A percentile compares a stretch with the other conserved stretches of the same genome.
phyloP scores from a whole-genome alignment of 2,329 filamentous ascomycete genomes.

The Thelonectria rubi region DNA sequence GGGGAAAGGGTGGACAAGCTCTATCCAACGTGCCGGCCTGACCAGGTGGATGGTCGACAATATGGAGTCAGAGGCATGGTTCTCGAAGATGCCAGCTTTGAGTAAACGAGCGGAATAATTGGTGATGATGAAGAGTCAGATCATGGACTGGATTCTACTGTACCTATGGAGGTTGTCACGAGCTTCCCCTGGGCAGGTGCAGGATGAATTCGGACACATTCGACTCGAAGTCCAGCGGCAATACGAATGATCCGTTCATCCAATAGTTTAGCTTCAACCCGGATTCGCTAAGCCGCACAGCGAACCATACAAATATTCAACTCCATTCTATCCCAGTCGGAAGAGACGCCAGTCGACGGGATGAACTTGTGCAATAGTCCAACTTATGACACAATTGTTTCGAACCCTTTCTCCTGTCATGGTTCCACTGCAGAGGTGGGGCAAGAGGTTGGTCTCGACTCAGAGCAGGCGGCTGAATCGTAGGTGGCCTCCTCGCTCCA shows the following conservation, averaged over 20 bases:
- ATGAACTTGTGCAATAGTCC: not conserved
- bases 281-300: too few species aligned
- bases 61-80: not conserved
- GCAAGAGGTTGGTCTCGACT: not conserved
- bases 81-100: slow-evolving; percentile 8
- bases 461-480: not conserved
- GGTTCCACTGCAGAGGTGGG: not conserved
- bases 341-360: not conserved
- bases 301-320: too few species aligned
- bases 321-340: not conserved
- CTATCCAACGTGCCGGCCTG: slow-evolving; percentile 32
- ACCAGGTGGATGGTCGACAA: slow-evolving; percentile 44
- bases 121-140: not conserved
- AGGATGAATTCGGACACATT: too few species aligned
- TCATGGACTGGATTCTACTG: too few species aligned
- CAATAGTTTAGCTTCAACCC: too few species aligned
- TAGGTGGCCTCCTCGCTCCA: not conserved
- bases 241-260: too few species aligned
- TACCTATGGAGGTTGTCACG: too few species aligned
- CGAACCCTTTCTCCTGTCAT: not conserved
- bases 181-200: too few species aligned
- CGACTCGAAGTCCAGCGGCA: too few species aligned
- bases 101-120: not conserved
- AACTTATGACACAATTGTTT: not conserved
- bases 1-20: slow-evolving; percentile 29